A percentile compares a stretch with the other conserved stretches of the same genome.
Evolutionary conservation across 371 early-diverging fungal species (phyloP).

Genomic region (Zopfochytrium polystomum): DNA sequence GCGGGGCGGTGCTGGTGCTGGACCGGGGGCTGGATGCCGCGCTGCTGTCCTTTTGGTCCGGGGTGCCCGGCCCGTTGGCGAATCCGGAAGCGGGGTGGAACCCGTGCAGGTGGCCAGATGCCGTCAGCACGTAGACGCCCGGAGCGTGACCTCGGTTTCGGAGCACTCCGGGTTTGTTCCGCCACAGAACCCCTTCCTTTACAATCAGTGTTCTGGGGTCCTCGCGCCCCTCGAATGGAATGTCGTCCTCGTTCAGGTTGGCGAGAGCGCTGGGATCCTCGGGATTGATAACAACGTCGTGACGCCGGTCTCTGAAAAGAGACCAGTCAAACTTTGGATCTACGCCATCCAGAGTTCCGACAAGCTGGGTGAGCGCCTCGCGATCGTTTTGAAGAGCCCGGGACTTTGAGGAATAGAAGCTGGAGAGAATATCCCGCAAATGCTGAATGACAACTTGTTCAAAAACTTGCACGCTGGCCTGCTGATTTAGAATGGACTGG

Average conservation of each 20-base stretch:
- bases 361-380: slow-evolving; percentile 25
- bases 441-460: slow-evolving; percentile 47
- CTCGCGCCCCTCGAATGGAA: slow-evolving; percentile 39
- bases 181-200: slow-evolving; percentile 37
- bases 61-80: too few relatives aligned
- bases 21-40: too few relatives aligned
- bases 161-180: slow-evolving; percentile 31
- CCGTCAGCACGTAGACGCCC: slow-evolving; percentile 36
- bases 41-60: too few relatives aligned
- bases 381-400: slow-evolving; percentile 11
- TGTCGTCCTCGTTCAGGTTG: slow-evolving; percentile 10
- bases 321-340: slow-evolving; percentile 45
- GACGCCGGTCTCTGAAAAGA: slow-evolving; percentile 30
- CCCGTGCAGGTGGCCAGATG: slow-evolving; percentile 42
- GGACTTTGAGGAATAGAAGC: slow-evolving; percentile 30
- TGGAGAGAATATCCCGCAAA: slow-evolving; percentile 33
- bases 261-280: slow-evolving; percentile 19
- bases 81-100: slow-evolving; percentile 11
- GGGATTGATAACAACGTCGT: slow-evolving; percentile 32
- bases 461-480: slow-evolving; percentile 43
- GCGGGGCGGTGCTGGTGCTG: too few relatives aligned
- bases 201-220: slow-evolving; percentile 34
- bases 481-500: slow-evolving; percentile 32
- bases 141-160: slow-evolving; percentile 37
- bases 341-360: slow-evolving; percentile 27